Evolutionary conservation across 2,329 filamentous ascomycete genomes (phyloP), one percentile per base, ranked within the genome.

Genomic region (Colletotrichum tabaci): DNA sequence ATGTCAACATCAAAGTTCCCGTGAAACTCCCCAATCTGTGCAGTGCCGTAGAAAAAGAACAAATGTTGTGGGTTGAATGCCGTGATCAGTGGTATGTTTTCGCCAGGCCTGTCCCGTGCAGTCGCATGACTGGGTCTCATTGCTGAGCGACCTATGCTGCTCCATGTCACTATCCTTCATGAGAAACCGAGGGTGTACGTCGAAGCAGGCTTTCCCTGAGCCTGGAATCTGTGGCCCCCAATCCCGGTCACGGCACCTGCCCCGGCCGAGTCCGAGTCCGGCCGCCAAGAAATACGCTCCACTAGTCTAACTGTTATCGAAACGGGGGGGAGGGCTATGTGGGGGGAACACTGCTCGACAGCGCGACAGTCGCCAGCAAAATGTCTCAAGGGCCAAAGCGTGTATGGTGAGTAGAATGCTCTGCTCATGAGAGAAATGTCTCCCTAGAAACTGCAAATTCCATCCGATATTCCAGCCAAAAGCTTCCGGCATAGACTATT

Each of bases 261-360:
- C 47, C 18, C 16, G 52, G 16, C 38, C 18, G 18, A 38, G 6
- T 16, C 67, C 67, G 52, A 65, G 61, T 40, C 52, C 52, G 57
- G 68, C 57, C 38, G 68, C 58, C 65, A 68, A 68, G 58, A 30
- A n/a, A 18, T 58, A 23, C 4, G 12, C 46, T 60, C 57, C 68
- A 71, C 65, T 60, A 64, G 52, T 38, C 23, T 35, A 46, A 42
- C 21, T 53, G 5, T 12, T 30, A 30, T 60, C 68, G 58, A 71
- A 68, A 58, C 58, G 68, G 46, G 46, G 46, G 44, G 68, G 44
- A 35, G 30, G 30, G 30, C 30, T 35, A 64, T 49, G 49, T 26
- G 65, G 65, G 65, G 65, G 65, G 58, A 71, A 68, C 12, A n/a
- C 8, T 46, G 7, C 46, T 46, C 15, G 44, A 42, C 30, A 53